phyloP scores from a whole-genome alignment of 208 protist species.

The Acanthamoeba culbertsoni region DNA sequence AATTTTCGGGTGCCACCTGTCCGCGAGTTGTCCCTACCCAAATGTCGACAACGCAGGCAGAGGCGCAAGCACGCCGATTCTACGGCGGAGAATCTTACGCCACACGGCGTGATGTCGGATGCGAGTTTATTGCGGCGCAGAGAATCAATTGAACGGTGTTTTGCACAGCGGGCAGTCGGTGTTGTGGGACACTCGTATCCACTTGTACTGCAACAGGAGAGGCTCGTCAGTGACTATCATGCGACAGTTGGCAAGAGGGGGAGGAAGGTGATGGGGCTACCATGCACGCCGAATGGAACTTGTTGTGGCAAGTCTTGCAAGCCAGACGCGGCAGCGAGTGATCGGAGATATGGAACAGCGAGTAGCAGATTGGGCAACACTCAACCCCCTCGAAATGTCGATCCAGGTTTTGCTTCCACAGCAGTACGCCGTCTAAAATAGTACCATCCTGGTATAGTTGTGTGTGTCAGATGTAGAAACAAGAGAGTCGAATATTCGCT shows the following conservation, averaged over 20 bases:
- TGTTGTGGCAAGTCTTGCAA: slow-evolving; percentile 64
- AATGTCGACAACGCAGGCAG: too few relatives aligned
- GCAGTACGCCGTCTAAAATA: slow-evolving; percentile 36
- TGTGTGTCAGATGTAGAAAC: background rate
- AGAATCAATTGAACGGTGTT: slow-evolving; percentile 51
- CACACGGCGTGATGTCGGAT: too few relatives aligned
- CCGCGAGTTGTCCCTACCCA: too few relatives aligned
- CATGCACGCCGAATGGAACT: slow-evolving; percentile 62
- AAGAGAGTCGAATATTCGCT: background rate
- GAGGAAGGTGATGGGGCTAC: background rate
- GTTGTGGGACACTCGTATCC: slow-evolving; percentile 60
- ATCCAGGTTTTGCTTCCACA: slow-evolving; percentile 61
- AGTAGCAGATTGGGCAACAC: slow-evolving; percentile 61
- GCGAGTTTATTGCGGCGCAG: too few relatives aligned
- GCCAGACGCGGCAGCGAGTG: slow-evolving; percentile 33
- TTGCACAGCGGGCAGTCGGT: slow-evolving; percentile 61
- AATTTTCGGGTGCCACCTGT: background rate
- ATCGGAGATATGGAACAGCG: slow-evolving; percentile 43
- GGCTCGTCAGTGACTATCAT: too few relatives aligned
- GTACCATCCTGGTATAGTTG: background rate
- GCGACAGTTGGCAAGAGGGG: background rate
- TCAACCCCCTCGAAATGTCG: slow-evolving; percentile 61
- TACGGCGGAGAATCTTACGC: too few relatives aligned
- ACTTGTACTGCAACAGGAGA: slow-evolving; percentile 58
- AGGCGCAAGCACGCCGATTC: too few relatives aligned